Conservation (phyloP, 768 basidiomycete species). For the Boletus bicolor region DNA sequence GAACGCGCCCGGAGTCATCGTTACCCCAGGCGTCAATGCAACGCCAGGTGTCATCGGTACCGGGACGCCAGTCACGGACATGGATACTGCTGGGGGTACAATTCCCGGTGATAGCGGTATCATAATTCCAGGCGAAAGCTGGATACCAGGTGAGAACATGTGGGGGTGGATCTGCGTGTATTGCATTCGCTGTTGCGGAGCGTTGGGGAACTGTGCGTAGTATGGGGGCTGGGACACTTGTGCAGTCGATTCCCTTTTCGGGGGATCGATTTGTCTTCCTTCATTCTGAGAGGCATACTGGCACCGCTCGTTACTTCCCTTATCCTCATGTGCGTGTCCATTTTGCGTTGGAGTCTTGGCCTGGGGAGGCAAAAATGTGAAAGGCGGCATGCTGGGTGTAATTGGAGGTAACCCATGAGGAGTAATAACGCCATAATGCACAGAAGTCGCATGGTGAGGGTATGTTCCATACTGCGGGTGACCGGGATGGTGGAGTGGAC, state of each 20-base stretch:
- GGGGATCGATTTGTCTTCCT: conserved; percentile 1
- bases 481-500: conserved; percentile 30
- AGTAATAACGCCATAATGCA: conserved; percentile 46
- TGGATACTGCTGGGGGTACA: conserved; percentile 12
- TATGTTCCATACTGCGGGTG: conserved; percentile 31
- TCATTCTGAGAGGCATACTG: conserved; percentile 3
- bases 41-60: conserved; percentile 30
- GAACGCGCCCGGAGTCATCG: conserved; percentile 73
- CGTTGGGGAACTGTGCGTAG: conserved; percentile 11
- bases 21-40: conserved; percentile 53
- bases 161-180: conserved; percentile 24
- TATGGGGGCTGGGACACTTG: conserved; percentile 11
- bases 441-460: conserved; percentile 17
- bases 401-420: conserved; percentile 87
- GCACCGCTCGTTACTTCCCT: neutral
- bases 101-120: conserved; percentile 28
- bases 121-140: conserved; percentile 32
- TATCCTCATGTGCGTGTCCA: conserved; percentile 3
- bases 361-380: conserved; percentile 70
- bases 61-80: conserved; percentile 22
- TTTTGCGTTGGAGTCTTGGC: conserved; percentile 25
- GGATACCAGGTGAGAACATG: conserved; percentile 32
- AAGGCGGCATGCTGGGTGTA: conserved; percentile 97
- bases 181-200: conserved; percentile 19
- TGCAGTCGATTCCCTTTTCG: conserved; percentile 4